A percentile compares a stretch with the other conserved stretches of the same genome.
These are phyloP conservation scores for Aspergillus arachidicola DNA, from an alignment of 2,329 filamentous ascomycete genomes.

Conservation along the genomic window DNA sequence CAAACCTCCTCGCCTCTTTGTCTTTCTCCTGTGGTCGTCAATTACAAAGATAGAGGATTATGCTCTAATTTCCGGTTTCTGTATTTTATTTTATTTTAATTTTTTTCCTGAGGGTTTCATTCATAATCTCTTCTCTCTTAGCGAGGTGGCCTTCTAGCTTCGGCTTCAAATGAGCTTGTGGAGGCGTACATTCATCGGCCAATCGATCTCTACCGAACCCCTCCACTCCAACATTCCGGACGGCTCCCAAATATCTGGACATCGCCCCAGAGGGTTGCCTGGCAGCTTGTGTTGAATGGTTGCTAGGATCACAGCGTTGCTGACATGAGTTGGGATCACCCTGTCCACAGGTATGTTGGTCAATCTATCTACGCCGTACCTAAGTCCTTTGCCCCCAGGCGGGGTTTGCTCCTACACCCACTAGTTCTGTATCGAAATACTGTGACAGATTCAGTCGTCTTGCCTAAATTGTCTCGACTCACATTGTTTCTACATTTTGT, in stretches of 20 bases:
- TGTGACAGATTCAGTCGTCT: background rate
- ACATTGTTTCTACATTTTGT: background rate
- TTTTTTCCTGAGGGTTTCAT: background rate
- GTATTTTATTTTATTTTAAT: background rate
- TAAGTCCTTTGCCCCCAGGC: constrained; percentile 8
- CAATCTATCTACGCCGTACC: constrained; percentile 11
- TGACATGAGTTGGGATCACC: constrained; percentile 52
- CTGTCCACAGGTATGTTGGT: constrained; percentile 47
- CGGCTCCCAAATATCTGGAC: constrained; percentile 24
- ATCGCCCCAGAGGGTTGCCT: constrained; percentile 33
- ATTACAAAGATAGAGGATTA: constrained; percentile 9
- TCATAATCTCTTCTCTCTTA: background rate
- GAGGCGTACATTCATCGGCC: constrained; percentile 25
- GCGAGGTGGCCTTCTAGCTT: constrained; percentile 5
- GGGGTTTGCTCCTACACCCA: constrained; percentile 13
- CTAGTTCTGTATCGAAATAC: constrained; percentile 2
- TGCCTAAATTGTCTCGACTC: background rate
- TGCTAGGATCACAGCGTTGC: constrained; percentile 39
- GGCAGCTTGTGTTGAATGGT: constrained; percentile 42
- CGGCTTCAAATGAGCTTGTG: constrained; percentile 30
- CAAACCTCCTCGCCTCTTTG: constrained; percentile 7
- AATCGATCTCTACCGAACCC: constrained; percentile 24
- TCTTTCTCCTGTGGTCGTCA: background rate
- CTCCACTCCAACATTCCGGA: constrained; percentile 34
- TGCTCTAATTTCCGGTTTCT: constrained; percentile 8